A percentile compares a stretch with the other conserved stretches of the same genome.
These are phyloP conservation scores for Ministeria vibrans DNA, from an alignment of 78 protist genomes.

Conservation along the genomic window DNA sequence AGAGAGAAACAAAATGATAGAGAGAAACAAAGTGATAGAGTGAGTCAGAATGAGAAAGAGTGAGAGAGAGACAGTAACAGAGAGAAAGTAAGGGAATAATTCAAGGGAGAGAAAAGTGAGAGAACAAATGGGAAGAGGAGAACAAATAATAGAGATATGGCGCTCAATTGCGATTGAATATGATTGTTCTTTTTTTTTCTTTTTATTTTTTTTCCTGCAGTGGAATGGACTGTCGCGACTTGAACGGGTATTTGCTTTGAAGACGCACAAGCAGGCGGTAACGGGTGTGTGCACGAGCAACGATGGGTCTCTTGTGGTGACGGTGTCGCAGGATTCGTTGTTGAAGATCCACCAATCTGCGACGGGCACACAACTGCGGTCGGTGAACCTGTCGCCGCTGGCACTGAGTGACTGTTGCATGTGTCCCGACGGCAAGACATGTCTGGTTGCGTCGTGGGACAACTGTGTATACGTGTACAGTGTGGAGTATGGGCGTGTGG, in stretches of 20 bases:
- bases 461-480: constrained; percentile 60
- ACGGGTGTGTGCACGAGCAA: background rate
- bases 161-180: background rate
- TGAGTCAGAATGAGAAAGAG: too few relatives aligned
- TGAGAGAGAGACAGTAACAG: too few relatives aligned
- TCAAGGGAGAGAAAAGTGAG: too few relatives aligned
- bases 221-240: background rate
- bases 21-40: too few relatives aligned
- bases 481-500: constrained; percentile 49
- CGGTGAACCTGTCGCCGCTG: constrained; percentile 42
- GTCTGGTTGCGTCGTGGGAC: constrained; percentile 69
- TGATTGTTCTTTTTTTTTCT: background rate
- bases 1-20: too few relatives aligned
- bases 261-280: background rate
- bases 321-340: constrained; percentile 35
- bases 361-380: constrained; percentile 53
- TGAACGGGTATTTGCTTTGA: too few relatives aligned
- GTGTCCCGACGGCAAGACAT: constrained; percentile 41
- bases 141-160: too few relatives aligned
- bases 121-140: background rate
- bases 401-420: constrained; percentile 51
- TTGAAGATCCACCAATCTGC: constrained; percentile 42
- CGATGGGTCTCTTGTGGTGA: background rate
- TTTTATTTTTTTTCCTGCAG: background rate
- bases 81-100: too few relatives aligned